These are phyloP conservation scores for Nothophoma quercina DNA, from an alignment of 2,329 filamentous ascomycete genomes.

Conservation along the genomic window DNA sequence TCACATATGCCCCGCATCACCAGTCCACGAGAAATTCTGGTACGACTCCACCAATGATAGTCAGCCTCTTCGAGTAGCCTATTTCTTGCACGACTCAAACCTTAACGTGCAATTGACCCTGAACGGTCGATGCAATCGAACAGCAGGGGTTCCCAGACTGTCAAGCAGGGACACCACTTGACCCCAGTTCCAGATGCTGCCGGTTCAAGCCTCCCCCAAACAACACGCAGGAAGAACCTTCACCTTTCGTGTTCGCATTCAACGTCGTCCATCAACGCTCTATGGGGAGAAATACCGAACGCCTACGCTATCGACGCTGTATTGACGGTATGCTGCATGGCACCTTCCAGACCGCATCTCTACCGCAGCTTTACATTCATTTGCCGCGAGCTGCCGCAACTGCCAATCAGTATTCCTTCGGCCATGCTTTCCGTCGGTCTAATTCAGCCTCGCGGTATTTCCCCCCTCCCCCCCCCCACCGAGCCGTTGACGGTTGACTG, in stretches of 20 bases:
- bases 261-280: background rate
- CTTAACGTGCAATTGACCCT: background rate
- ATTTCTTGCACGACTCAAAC: slow-evolving; percentile 4
- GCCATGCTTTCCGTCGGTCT: too few relatives aligned
- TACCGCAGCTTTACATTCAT: background rate
- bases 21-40: background rate
- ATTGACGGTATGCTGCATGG: background rate
- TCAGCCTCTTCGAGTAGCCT: background rate
- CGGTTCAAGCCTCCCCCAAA: background rate
- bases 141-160: background rate
- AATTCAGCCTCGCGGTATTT: too few relatives aligned
- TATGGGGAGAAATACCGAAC: background rate
- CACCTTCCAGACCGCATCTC: background rate
- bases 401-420: background rate
- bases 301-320: background rate
- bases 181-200: background rate
- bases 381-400: background rate
- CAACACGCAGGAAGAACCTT: background rate
- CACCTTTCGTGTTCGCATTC: background rate
- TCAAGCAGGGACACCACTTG: background rate
- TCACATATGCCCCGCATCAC: background rate
- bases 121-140: background rate
- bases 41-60: background rate
- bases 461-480: too few relatives aligned
- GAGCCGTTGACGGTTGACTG: too few relatives aligned